Evolutionary conservation across 1,139 yeast species (phyloP).

Genomic region (Eremothecium cymbalariae): DNA sequence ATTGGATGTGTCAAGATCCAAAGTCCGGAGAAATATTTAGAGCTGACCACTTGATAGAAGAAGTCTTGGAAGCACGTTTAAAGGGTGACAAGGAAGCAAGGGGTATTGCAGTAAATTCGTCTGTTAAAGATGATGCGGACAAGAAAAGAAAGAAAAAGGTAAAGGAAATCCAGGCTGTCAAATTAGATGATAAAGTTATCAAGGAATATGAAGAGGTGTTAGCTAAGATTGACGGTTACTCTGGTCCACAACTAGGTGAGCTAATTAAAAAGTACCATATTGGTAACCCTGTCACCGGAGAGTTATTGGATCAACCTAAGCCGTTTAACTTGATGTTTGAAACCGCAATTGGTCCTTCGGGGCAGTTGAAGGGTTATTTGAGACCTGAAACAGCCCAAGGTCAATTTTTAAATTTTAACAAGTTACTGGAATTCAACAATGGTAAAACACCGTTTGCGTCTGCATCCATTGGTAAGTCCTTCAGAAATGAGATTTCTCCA

Average conservation of each 20-base stretch:
- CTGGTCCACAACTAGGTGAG: constrained; percentile 88
- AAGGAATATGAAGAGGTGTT: constrained; percentile 76
- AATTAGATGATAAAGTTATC: constrained; percentile 72
- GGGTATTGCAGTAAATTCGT: constrained; percentile 52
- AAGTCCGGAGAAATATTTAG: constrained; percentile 97
- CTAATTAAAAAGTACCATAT: constrained; percentile 73
- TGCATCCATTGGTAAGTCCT: constrained; percentile 96
- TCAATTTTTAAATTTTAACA: constrained; percentile 90
- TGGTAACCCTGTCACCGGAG: constrained; percentile 86
- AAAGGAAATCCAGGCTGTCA: constrained; percentile 83
- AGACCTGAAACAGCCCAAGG: constrained; percentile 99
- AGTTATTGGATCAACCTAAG: constrained; percentile 76
- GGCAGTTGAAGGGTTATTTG: constrained; percentile 86
- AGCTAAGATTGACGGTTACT: constrained; percentile 92
- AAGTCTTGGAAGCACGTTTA: constrained; percentile 88
- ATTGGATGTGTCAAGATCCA: constrained; percentile 97
- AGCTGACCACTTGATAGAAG: constrained; percentile 97
- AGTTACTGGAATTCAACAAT: constrained; percentile 90
- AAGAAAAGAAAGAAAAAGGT: constrained; percentile 91
- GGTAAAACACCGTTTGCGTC: constrained; percentile 98
- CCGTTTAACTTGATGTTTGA: constrained; percentile 99
- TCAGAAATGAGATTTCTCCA: constrained; percentile 98
- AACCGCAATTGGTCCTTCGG: constrained; percentile 98
- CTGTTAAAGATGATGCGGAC: constrained; percentile 53
- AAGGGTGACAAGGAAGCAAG: constrained; percentile 96